Percentiles rank a stretch among this genome's conserved stretches.
Conservation (phyloP, 2,329 filamentous ascomycete genomes). For the Madurella fahalii region DNA sequence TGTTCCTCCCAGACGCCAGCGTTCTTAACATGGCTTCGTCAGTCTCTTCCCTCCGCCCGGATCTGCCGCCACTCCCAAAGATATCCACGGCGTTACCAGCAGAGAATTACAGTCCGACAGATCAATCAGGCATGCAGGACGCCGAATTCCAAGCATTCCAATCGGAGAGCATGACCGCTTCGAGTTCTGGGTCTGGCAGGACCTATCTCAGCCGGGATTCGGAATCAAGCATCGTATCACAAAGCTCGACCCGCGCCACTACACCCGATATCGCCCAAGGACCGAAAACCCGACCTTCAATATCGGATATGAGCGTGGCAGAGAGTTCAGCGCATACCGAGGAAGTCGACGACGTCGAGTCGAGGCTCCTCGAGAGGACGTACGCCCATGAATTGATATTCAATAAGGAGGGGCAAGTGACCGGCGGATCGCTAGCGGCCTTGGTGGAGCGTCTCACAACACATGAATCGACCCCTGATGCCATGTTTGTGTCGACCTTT, state of each 20-base stretch:
- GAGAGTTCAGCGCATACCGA: slow-evolving; percentile 66
- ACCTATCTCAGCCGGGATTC: slow-evolving; percentile 79
- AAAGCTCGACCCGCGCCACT: slow-evolving; percentile 80
- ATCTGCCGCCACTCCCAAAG: slow-evolving; percentile 54
- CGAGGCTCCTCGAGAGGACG: slow-evolving; percentile 82
- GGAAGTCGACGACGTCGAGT: slow-evolving; percentile 75
- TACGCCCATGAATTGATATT: slow-evolving; percentile 87
- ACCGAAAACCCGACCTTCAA: slow-evolving; percentile 56
- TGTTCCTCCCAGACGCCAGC: slow-evolving; percentile 34
- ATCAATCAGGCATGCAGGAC: slow-evolving; percentile 44
- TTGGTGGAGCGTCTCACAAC: slow-evolving; percentile 92
- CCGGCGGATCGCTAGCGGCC: slow-evolving; percentile 83
- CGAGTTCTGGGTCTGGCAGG: slow-evolving; percentile 72
- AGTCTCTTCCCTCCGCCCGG: slow-evolving; percentile 44
- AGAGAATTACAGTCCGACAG: slow-evolving; percentile 47
- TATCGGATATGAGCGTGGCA: slow-evolving; percentile 64
- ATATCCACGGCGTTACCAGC: slow-evolving; percentile 49
- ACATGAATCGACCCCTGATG: slow-evolving; percentile 87
- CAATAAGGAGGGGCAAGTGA: slow-evolving; percentile 93
- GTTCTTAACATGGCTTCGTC: slow-evolving; percentile 38
- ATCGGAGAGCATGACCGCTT: slow-evolving; percentile 68
- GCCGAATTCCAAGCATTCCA: slow-evolving; percentile 51
- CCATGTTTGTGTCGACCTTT: slow-evolving; percentile 88
- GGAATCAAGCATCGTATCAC: slow-evolving; percentile 73
- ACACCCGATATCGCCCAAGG: slow-evolving; percentile 66